A percentile compares a stretch with the other conserved stretches of the same genome.
Evolutionary conservation across 2,329 filamentous ascomycete species (phyloP).

Genomic region (Colletotrichum magnum): DNA sequence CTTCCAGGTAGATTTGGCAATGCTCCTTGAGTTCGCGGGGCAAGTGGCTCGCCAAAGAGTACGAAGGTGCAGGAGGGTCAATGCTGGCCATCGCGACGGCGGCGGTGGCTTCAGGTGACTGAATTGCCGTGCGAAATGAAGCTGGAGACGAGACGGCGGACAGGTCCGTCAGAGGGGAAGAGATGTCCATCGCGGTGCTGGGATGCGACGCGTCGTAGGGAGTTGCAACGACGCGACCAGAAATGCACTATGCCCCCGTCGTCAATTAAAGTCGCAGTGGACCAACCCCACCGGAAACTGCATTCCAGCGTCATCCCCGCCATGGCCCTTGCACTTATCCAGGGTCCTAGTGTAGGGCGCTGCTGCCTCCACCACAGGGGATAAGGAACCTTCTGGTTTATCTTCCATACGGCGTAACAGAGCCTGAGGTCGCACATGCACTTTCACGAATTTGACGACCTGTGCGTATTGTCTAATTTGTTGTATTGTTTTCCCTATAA

Average conservation of each 20-base stretch:
- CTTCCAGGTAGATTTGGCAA: conserved; percentile 81
- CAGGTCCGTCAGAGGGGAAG: conserved; percentile 1
- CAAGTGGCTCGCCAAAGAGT: conserved; percentile 60
- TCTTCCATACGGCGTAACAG: too few species aligned
- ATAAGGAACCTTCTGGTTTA: too few species aligned
- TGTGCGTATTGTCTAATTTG: background rate
- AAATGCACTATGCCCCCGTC: conserved; percentile 15
- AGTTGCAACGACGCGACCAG: conserved; percentile 28
- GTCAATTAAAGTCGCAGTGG: conserved; percentile 33
- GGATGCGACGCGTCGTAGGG: conserved; percentile 32
- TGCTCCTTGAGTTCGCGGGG: conserved; percentile 76
- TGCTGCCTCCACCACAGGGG: too few species aligned
- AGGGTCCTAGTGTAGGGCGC: background rate
- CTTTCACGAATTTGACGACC: too few species aligned
- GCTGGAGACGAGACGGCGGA: conserved; percentile 28
- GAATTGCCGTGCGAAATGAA: conserved; percentile 34
- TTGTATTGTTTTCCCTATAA: background rate
- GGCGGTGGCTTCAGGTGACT: conserved; percentile 9
- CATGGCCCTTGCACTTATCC: conserved; percentile 1
- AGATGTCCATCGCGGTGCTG: conserved; percentile 10
- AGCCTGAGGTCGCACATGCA: too few species aligned
- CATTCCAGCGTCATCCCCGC: background rate
- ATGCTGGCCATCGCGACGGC: background rate
- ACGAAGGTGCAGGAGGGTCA: background rate
- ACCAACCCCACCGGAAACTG: background rate